phyloP scores from a whole-genome alignment of 2,329 filamentous ascomycete genomes.

The Penicillium verrucosum region DNA sequence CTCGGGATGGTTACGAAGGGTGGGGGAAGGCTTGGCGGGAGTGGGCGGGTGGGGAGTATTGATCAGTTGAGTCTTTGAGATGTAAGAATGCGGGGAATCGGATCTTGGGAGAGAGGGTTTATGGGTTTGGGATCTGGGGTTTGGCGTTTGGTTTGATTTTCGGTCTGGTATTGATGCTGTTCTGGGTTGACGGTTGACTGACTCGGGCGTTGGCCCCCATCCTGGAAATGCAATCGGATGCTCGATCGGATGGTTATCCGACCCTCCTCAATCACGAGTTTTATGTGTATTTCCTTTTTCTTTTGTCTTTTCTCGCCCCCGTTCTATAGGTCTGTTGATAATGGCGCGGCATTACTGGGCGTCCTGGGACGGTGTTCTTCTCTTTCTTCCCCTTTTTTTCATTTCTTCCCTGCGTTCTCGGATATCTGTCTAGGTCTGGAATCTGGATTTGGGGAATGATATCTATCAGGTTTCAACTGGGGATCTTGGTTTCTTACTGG shows the following conservation, averaged over 20 bases:
- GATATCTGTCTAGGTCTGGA: background rate
- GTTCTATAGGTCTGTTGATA: background rate
- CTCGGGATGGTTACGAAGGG: conserved; percentile 48
- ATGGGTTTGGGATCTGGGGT: background rate
- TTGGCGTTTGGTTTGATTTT: background rate
- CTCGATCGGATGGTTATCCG: background rate
- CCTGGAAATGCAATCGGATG: background rate
- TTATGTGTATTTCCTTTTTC: background rate
- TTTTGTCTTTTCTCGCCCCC: background rate
- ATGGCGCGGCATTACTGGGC: background rate
- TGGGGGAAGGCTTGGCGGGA: conserved; percentile 41
- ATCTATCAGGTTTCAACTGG: background rate
- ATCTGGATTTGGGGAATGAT: background rate
- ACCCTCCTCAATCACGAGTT: background rate
- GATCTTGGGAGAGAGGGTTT: background rate
- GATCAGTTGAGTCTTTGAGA: conserved; percentile 49
- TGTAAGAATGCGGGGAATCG: background rate
- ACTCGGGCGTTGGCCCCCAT: background rate
- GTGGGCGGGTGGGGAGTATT: conserved; percentile 45
- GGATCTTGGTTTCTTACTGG: background rate
- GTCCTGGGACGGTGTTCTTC: background rate
- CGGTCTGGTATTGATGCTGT: background rate
- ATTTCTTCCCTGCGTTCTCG: background rate
- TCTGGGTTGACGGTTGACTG: background rate
- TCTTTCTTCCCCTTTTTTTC: background rate